Conservation (phyloP, 2,329 filamentous ascomycete genomes). For the Fusarium algeriense region DNA sequence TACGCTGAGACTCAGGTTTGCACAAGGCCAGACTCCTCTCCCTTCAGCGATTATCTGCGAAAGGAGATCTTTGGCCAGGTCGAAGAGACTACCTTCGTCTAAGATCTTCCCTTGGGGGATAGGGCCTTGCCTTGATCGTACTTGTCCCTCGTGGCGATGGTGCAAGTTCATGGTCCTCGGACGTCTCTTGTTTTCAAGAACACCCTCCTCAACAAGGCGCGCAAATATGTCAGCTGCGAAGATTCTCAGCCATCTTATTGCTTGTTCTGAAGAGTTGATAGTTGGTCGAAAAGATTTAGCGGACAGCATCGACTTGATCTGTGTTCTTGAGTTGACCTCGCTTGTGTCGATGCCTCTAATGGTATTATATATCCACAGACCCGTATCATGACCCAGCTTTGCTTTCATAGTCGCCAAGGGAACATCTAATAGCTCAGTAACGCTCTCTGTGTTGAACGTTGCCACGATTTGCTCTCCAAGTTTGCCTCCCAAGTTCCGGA, state of each 20-base stretch:
- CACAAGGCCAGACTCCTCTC: constrained; percentile 83
- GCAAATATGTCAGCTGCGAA: constrained; percentile 93
- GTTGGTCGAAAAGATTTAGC: constrained; percentile 93
- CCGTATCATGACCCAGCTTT: constrained; percentile 85
- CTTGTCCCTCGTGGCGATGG: constrained; percentile 79
- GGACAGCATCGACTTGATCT: constrained; percentile 97
- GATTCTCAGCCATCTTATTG: constrained; percentile 86
- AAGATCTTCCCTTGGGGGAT: constrained; percentile 82
- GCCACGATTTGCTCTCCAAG: constrained; percentile 87
- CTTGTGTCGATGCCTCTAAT: constrained; percentile 88
- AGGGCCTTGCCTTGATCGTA: constrained; percentile 78
- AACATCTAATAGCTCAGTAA: constrained; percentile 80
- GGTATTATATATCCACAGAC: constrained; percentile 84
- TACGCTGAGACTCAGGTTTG: constrained; percentile 89
- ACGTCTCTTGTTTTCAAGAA: constrained; percentile 86
- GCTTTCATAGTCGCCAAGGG: constrained; percentile 81
- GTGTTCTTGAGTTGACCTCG: constrained; percentile 89
- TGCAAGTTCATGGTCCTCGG: constrained; percentile 90
- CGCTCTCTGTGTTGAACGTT: constrained; percentile 83
- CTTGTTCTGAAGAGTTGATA: constrained; percentile 83
- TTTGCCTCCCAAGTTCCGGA: constrained; percentile 94
- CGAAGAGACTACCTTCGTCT: constrained; percentile 78
- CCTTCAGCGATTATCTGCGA: constrained; percentile 83
- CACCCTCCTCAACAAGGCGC: constrained; percentile 89
- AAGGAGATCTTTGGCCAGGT: constrained; percentile 80